Percentiles rank a stretch among this genome's conserved stretches.
Evolutionary conservation across 2,329 filamentous ascomycete species (phyloP).

Genomic region (Raffaelea albimanens): DNA sequence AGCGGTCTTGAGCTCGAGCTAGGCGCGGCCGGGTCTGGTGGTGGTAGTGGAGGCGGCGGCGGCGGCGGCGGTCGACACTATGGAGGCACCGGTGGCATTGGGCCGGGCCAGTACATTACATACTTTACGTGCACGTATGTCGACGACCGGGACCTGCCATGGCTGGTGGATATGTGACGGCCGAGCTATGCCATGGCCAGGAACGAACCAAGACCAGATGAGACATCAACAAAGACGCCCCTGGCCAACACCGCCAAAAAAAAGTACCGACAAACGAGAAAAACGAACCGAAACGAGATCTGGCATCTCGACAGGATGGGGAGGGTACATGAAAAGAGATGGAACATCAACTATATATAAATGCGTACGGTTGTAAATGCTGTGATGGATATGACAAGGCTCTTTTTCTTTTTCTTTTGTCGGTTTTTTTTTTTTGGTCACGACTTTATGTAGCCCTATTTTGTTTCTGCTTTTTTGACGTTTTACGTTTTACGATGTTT

Average conservation of each 20-base stretch:
- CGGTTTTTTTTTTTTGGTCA: conserved; percentile 2
- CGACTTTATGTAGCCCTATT: too few species aligned
- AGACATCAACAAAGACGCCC: too few species aligned
- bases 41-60: conserved; percentile 26
- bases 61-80: conserved; percentile 25
- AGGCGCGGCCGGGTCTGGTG: conserved; percentile 28
- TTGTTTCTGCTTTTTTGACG: not conserved
- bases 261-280: too few species aligned
- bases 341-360: too few species aligned
- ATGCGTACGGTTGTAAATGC: too few species aligned
- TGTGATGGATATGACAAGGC: not conserved
- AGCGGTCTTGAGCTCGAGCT: conserved; percentile 77
- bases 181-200: too few species aligned
- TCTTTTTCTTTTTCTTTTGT: not conserved
- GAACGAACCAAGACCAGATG: too few species aligned
- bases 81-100: conserved; percentile 24
- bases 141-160: conserved; percentile 39
- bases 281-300: too few species aligned
- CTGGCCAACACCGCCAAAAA: too few species aligned
- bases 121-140: conserved; percentile 44
- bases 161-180: conserved; percentile 27
- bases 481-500: conserved; percentile 1
- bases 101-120: conserved; percentile 29
- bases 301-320: too few species aligned
- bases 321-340: too few species aligned